These are phyloP conservation scores for Microglena sp. DNA, from an alignment of 139 green algal species.

Conservation along the genomic window DNA sequence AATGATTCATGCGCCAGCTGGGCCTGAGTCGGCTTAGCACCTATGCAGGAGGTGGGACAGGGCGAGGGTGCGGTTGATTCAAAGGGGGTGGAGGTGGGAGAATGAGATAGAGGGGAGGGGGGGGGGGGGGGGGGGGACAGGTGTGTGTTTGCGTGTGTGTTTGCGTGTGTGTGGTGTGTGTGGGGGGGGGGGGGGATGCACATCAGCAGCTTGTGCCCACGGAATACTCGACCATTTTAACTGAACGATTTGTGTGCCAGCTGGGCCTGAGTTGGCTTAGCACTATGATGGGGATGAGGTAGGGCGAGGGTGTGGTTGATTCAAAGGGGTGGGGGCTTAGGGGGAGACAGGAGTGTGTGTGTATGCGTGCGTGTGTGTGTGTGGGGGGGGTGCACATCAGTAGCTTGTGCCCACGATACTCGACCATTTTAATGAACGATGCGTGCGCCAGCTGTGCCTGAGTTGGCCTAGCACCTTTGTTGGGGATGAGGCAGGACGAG, in stretches of 20 bases:
- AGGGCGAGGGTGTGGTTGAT: no score
- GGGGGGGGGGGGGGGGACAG: neutral
- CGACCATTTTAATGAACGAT: slow-evolving; percentile 35
- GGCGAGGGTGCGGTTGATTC: neutral
- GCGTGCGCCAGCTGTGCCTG: neutral
- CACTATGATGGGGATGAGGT: no score
- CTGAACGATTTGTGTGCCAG: no score
- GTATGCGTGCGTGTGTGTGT: no score
- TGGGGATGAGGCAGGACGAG: neutral
- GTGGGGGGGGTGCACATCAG: slow-evolving; percentile 27
- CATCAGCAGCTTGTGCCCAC: no score
- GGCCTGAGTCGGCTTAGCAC: neutral
- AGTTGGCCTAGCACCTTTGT: neutral
- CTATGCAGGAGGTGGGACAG: neutral
- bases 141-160: neutral
- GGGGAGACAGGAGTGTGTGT: no score
- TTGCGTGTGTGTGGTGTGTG: no score
- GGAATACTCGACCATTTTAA: no score
- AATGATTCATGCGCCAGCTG: slow-evolving; percentile 1
- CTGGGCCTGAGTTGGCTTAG: no score
- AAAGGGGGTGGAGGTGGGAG: neutral
- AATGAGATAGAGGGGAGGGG: no score
- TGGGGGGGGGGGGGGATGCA: no score
- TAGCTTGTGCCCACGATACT: slow-evolving; percentile 28
- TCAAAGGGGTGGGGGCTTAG: no score